A percentile compares a stretch with the other conserved stretches of the same genome.
Evolutionary conservation across 2,329 filamentous ascomycete species (phyloP).

Genomic region (Aspergillus awamori): DNA sequence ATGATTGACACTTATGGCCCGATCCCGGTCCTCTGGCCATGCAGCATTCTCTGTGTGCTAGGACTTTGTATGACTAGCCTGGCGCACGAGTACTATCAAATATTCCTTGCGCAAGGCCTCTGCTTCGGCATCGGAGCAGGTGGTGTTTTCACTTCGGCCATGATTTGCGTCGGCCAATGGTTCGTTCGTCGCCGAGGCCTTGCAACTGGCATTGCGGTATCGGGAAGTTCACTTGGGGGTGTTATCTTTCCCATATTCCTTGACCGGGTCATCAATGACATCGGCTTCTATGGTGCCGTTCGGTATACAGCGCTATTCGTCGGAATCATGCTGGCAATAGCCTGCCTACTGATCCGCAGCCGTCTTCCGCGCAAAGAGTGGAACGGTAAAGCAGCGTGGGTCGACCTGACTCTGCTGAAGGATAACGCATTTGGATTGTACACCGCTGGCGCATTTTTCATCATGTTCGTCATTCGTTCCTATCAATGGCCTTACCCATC

Average conservation of each 20-base stretch:
- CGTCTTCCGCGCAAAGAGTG: constrained; percentile 34
- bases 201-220: constrained; percentile 16
- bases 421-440: constrained; percentile 30
- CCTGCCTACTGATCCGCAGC: constrained; percentile 24
- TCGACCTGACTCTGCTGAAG: constrained; percentile 30
- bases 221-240: constrained; percentile 23
- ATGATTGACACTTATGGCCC: constrained; percentile 19
- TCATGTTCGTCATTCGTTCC: constrained; percentile 24
- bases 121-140: constrained; percentile 22
- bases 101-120: constrained; percentile 23
- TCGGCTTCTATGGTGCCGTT: constrained; percentile 26
- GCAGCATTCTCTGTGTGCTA: constrained; percentile 19
- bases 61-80: constrained; percentile 23
- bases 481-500: neutral
- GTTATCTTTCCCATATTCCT: constrained; percentile 31
- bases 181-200: constrained; percentile 20
- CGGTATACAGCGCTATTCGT: constrained; percentile 28
- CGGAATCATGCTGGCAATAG: constrained; percentile 21
- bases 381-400: constrained; percentile 30
- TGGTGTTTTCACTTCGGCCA: constrained; percentile 16
- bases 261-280: constrained; percentile 17
- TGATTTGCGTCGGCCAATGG: constrained; percentile 26
- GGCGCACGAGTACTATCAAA: constrained; percentile 19
- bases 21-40: constrained; percentile 16
- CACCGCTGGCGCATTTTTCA: constrained; percentile 28